A percentile compares a stretch with the other conserved stretches of the same genome.
Conservation (phyloP, 768 basidiomycete genomes). For the Trametes coccinea region DNA sequence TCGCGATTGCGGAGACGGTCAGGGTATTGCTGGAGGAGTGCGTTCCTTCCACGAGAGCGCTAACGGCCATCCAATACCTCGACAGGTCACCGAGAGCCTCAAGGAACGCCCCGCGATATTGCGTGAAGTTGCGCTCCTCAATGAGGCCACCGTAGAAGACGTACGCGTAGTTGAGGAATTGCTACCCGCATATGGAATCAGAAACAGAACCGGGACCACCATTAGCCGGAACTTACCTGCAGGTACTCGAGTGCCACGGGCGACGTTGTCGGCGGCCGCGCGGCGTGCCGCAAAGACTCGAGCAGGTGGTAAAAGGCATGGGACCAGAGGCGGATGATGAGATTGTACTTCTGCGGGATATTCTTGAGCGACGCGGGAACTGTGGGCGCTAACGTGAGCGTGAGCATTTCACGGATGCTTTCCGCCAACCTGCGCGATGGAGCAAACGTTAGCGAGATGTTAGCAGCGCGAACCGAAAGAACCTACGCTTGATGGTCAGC, state of each 20-base stretch:
- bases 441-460: neutral
- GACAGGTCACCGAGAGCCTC: slow-evolving; percentile 97
- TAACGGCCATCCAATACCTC: slow-evolving; percentile 93
- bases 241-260: slow-evolving; percentile 85
- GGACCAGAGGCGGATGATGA: slow-evolving; percentile 91
- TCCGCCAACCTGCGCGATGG: slow-evolving; percentile 71
- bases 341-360: slow-evolving; percentile 93
- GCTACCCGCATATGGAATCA: slow-evolving; percentile 33
- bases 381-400: slow-evolving; percentile 80
- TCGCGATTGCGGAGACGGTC: slow-evolving; percentile 50
- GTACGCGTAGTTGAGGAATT: slow-evolving; percentile 95
- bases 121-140: slow-evolving; percentile 71
- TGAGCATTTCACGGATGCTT: slow-evolving; percentile 83
- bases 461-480: slow-evolving; percentile 10
- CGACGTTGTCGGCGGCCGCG: slow-evolving; percentile 53
- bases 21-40: slow-evolving; percentile 41
- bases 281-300: slow-evolving; percentile 82
- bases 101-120: slow-evolving; percentile 85
- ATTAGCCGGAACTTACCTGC: slow-evolving; percentile 39
- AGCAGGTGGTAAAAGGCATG: slow-evolving; percentile 88
- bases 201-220: neutral
- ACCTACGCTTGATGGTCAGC: slow-evolving; percentile 83
- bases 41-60: slow-evolving; percentile 69
- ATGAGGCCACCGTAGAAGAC: slow-evolving; percentile 88
- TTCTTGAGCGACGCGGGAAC: slow-evolving; percentile 87